Conservation (phyloP, 2,329 filamentous ascomycete species). For the Cadophora malorum region DNA sequence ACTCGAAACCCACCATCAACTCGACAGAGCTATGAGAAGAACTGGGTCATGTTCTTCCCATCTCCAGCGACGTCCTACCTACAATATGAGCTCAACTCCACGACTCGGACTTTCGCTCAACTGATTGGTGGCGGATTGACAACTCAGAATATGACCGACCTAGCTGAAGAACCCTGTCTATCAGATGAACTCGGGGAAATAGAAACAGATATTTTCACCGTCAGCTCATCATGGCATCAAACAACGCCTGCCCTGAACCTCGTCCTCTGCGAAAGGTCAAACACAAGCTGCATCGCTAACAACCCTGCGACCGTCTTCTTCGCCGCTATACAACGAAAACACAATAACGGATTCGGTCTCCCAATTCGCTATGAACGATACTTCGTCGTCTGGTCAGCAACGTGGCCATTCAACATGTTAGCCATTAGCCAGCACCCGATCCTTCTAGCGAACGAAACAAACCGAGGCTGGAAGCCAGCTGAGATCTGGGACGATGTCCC, state of each 20-base stretch:
- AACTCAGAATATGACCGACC: constrained; percentile 36
- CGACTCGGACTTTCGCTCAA: constrained; percentile 39
- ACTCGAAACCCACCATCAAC: constrained; percentile 47
- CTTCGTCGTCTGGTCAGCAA: constrained; percentile 48
- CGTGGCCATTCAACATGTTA: constrained; percentile 46
- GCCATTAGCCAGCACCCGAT: constrained; percentile 47
- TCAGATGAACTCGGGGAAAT: constrained; percentile 27
- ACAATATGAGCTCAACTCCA: constrained; percentile 47
- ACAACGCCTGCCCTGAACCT: constrained; percentile 48
- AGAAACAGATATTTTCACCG: constrained; percentile 25
- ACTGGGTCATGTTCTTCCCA: constrained; percentile 50
- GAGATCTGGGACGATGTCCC: constrained; percentile 47
- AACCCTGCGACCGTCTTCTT: constrained; percentile 45
- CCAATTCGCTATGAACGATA: constrained; percentile 49
- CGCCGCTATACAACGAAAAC: constrained; percentile 48
- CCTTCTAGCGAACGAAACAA: constrained; percentile 48
- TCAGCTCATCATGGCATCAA: constrained; percentile 47
- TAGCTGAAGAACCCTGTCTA: constrained; percentile 34
- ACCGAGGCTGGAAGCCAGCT: constrained; percentile 44
- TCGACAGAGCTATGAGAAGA: constrained; percentile 48
- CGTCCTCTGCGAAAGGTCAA: constrained; percentile 45
- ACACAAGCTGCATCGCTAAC: constrained; percentile 37
- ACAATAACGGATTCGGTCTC: constrained; percentile 45
- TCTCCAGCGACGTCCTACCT: constrained; percentile 45
- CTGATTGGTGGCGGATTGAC: constrained; percentile 37